Evolutionary conservation across 371 early-diverging fungal species (phyloP).

Genomic region (Saksenaea vasiformis): DNA sequence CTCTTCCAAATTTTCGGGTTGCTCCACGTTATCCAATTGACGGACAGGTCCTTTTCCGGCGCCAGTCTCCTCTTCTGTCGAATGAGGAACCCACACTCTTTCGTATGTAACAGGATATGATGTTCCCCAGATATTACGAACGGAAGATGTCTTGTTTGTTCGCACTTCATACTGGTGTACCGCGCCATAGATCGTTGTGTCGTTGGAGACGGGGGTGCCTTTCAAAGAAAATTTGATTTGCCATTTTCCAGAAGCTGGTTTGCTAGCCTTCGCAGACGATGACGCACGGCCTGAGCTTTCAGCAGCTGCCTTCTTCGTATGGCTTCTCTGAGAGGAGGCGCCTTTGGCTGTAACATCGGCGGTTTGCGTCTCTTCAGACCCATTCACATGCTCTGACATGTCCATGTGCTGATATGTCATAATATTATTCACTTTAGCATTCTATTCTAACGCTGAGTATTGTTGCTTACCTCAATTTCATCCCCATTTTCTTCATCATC

Average conservation of each 20-base stretch:
- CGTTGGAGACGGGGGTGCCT: conserved; percentile 50
- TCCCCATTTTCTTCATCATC: neutral
- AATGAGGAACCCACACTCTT: conserved; percentile 31
- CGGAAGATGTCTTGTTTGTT: conserved; percentile 13
- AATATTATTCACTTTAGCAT: neutral
- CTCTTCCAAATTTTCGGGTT: conserved; percentile 22
- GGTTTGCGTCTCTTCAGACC: neutral
- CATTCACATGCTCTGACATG: neutral
- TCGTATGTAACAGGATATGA: conserved; percentile 59
- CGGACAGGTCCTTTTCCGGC: neutral
- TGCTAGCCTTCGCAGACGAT: neutral
- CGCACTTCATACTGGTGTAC: conserved; percentile 55
- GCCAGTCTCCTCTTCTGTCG: conserved; percentile 11
- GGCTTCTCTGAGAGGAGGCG: neutral
- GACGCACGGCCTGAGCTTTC: neutral
- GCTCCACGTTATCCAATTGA: conserved; percentile 18
- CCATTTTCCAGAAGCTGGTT: conserved; percentile 35
- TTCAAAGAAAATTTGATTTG: conserved; percentile 56
- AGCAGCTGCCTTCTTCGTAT: neutral
- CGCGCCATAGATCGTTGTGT: conserved; percentile 65
- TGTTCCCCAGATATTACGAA: conserved; percentile 50
- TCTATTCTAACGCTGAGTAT: neutral
- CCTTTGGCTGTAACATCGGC: neutral
- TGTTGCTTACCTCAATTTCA: neutral
- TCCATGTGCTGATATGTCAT: neutral